phyloP scores from a whole-genome alignment of 768 basidiomycete species.

The Rhodotorula toruloides region DNA sequence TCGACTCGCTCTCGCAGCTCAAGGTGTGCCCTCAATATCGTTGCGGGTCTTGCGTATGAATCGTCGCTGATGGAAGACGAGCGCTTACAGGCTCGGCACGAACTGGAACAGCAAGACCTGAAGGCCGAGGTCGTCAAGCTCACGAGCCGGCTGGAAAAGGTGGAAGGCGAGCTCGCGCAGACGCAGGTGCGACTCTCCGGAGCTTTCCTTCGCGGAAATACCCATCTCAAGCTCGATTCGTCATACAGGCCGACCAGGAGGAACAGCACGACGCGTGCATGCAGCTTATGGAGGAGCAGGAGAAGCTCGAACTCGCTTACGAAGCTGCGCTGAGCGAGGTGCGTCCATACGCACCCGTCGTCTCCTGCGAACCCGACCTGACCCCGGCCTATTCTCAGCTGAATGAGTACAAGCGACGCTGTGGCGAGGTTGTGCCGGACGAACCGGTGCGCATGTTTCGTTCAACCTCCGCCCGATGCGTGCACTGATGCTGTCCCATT shows the following conservation, averaged over 20 bases:
- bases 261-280: constrained; percentile 9
- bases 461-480: not conserved
- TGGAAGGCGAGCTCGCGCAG: not conserved
- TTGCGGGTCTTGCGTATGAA: too few species aligned
- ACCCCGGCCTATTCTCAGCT: not conserved
- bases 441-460: not conserved
- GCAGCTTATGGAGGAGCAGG: constrained; percentile 9
- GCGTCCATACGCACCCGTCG: not conserved
- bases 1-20: not conserved
- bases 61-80: too few species aligned
- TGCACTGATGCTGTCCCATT: too few species aligned
- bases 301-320: constrained; percentile 11
- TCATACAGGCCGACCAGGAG: not conserved
- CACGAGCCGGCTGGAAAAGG: not conserved
- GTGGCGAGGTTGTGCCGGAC: not conserved
- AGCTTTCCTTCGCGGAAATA: fast-evolving
- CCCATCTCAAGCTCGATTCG: not conserved
- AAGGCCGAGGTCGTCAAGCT: not conserved
- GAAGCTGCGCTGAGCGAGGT: not conserved
- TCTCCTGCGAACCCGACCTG: fast-evolving
- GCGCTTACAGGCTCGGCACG: not conserved
- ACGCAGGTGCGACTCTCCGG: not conserved
- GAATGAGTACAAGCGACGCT: not conserved
- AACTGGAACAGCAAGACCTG: not conserved
- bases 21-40: not conserved